Conservation (phyloP, 2,329 filamentous ascomycete genomes). For the Cyclaneusma minus region DNA sequence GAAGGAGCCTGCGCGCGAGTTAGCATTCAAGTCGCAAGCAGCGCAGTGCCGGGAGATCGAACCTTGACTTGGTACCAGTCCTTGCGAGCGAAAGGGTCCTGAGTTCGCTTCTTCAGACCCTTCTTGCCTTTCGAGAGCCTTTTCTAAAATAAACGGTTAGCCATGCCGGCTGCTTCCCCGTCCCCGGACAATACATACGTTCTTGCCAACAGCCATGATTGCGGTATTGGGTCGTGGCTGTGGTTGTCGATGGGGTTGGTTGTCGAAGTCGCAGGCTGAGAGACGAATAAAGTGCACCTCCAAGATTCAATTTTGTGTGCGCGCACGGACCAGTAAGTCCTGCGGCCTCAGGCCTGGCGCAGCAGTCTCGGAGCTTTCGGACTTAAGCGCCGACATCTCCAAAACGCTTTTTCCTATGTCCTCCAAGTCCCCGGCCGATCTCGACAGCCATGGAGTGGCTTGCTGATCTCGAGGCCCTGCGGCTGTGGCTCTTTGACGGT, state of each 20-base stretch:
- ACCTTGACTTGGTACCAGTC: slow-evolving; percentile 99
- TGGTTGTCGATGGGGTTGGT: slow-evolving; percentile 8
- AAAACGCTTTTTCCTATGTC: too few relatives aligned
- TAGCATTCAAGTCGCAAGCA: neutral
- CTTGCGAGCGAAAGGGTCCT: slow-evolving; percentile 96
- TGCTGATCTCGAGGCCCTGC: too few relatives aligned
- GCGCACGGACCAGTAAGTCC: too few relatives aligned
- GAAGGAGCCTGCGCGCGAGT: slow-evolving; percentile 55
- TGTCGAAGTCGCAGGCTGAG: too few relatives aligned
- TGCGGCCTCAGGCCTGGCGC: too few relatives aligned
- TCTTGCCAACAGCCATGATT: slow-evolving; percentile 74
- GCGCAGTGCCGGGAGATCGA: slow-evolving; percentile 18
- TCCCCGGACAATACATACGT: slow-evolving; percentile 6
- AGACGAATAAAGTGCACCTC: too few relatives aligned
- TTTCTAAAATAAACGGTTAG: slow-evolving; percentile 34
- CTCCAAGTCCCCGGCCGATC: too few relatives aligned
- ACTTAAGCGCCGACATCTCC: too few relatives aligned
- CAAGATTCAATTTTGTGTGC: too few relatives aligned
- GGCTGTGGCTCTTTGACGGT: too few relatives aligned
- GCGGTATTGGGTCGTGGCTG: slow-evolving; percentile 29
- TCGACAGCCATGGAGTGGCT: too few relatives aligned
- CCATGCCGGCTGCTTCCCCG: slow-evolving; percentile 3
- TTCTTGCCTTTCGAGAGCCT: slow-evolving; percentile 99
- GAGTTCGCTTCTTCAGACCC: slow-evolving; percentile 98
- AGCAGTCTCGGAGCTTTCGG: too few relatives aligned